Evolutionary conservation across 2,329 filamentous ascomycete species (phyloP).

Genomic region (Thelonectria rubi): DNA sequence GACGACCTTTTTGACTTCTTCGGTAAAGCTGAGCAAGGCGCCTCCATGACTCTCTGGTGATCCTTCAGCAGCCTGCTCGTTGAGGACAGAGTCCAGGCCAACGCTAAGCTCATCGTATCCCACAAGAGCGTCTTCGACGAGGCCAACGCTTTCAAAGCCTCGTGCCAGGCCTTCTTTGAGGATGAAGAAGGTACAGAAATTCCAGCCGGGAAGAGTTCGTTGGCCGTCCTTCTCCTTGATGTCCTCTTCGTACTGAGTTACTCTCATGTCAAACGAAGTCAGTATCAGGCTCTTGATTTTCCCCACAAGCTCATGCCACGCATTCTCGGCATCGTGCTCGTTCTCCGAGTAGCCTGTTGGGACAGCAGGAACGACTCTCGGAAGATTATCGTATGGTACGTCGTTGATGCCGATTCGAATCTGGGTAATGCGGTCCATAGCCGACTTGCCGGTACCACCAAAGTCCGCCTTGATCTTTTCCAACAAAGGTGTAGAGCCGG

Average conservation of each 20-base stretch:
- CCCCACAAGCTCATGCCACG: constrained; percentile 83
- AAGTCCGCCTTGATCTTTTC: constrained; percentile 94
- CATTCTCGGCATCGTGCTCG: constrained; percentile 79
- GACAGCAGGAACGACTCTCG: constrained; percentile 69
- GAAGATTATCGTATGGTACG: constrained; percentile 71
- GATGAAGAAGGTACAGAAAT: constrained; percentile 99
- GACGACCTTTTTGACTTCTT: constrained; percentile 72
- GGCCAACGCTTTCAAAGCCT: constrained; percentile 94
- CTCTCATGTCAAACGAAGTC: constrained; percentile 87
- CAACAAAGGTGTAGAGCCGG: constrained; percentile 81
- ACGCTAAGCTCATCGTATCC: constrained; percentile 94
- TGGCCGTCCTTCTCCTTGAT: constrained; percentile 94
- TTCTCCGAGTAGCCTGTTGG: constrained; percentile 74
- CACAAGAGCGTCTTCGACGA: constrained; percentile 93
- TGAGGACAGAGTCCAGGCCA: constrained; percentile 83
- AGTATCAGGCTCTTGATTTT: constrained; percentile 91
- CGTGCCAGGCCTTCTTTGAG: constrained; percentile 93
- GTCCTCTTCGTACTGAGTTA: constrained; percentile 95
- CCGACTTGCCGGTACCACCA: constrained; percentile 75
- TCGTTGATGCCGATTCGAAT: constrained; percentile 80
- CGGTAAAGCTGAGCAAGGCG: constrained; percentile 75
- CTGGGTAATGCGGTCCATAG: constrained; percentile 82
- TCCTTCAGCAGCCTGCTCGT: constrained; percentile 72
- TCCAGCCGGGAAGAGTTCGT: constrained; percentile 90
- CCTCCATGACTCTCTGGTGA: constrained; percentile 74